Evolutionary conservation across 208 protist genomes (phyloP).

Genomic region (Acanthamoeba castellanii): DNA sequence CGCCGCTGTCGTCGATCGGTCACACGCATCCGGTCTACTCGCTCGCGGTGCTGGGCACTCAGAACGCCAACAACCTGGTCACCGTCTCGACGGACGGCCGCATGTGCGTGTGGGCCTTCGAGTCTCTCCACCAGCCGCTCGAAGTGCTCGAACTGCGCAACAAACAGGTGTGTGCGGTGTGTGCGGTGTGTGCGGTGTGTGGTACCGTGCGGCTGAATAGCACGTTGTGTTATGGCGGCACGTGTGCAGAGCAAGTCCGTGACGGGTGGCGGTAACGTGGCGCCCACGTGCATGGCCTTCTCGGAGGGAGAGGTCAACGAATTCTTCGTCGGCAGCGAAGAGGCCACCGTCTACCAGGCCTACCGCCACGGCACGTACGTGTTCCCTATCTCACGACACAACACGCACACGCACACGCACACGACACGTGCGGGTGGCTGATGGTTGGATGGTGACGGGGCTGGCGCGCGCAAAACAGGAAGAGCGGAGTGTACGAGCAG

Average conservation of each 20-base stretch:
- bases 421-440: too few species aligned
- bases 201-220: too few species aligned
- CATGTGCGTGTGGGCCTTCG: slow-evolving; percentile 87
- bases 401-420: too few species aligned
- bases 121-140: slow-evolving; percentile 82
- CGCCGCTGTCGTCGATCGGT: slow-evolving; percentile 79
- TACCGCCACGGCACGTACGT: slow-evolving; percentile 77
- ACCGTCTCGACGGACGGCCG: slow-evolving; percentile 85
- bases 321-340: slow-evolving; percentile 86
- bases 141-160: slow-evolving; percentile 75
- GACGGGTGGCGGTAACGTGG: slow-evolving; percentile 57
- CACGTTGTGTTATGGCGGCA: too few species aligned
- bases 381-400: too few species aligned
- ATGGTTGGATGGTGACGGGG: too few species aligned
- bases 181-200: too few species aligned
- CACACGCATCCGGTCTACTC: slow-evolving; percentile 85
- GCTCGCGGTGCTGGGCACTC: slow-evolving; percentile 83
- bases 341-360: slow-evolving; percentile 82
- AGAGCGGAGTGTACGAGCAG: slow-evolving; percentile 50
- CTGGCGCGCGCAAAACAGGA: too few species aligned
- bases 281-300: slow-evolving; percentile 83
- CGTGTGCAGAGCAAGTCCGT: slow-evolving; percentile 58
- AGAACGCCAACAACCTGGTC: slow-evolving; percentile 86
- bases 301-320: slow-evolving; percentile 81
- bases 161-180: slow-evolving; percentile 13